Evolutionary conservation across 228 moss, liverwort and hornwort genomes (phyloP).

Genomic region (Sphagnum fallax): DNA sequence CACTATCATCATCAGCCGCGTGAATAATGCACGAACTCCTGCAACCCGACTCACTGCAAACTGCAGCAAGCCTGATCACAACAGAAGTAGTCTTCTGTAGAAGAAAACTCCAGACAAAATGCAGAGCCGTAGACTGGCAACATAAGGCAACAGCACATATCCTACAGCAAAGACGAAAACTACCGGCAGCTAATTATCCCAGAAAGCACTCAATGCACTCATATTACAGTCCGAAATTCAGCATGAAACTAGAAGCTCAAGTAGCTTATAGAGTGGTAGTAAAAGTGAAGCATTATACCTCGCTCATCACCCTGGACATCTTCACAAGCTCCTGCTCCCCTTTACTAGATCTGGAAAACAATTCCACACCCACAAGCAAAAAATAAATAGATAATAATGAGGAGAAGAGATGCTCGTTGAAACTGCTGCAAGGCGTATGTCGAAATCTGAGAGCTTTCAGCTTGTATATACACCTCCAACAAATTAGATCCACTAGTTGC

Average conservation of each 20-base stretch:
- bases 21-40: neutral
- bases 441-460: too few relatives aligned
- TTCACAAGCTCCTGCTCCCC: too few relatives aligned
- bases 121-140: neutral
- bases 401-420: too few relatives aligned
- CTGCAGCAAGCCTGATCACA: neutral
- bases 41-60: neutral
- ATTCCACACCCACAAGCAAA: too few relatives aligned
- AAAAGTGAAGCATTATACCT: neutral
- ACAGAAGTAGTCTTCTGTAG: neutral
- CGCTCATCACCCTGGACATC: too few relatives aligned
- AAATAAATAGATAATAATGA: too few relatives aligned
- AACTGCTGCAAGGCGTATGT: too few relatives aligned
- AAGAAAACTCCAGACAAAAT: neutral
- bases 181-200: neutral
- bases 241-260: neutral
- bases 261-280: neutral
- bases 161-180: neutral
- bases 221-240: neutral
- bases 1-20: neutral
- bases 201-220: neutral
- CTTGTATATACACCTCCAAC: too few relatives aligned
- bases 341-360: too few relatives aligned
- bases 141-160: neutral
- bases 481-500: too few relatives aligned